Base-by-base conservation (phyloP, 495 filamentous ascomycete genomes). In the Elaphomyces granulatus region DNA sequence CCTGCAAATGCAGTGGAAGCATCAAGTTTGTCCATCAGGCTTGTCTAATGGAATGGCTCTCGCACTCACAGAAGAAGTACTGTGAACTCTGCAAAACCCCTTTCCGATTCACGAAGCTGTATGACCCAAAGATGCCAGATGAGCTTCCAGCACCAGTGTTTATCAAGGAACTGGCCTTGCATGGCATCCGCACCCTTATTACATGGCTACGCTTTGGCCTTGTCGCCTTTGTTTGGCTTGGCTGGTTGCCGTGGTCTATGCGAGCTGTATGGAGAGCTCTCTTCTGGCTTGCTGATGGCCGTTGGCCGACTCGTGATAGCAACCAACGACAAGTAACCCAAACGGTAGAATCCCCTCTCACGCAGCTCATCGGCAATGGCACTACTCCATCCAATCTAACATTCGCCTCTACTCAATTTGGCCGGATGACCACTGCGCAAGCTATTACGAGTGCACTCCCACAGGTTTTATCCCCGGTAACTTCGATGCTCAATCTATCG, bases 1-100 rank as follows among this genome's bases (percentile, higher is more conserved):
- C 90, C 2, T 99, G 90, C 74, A 94, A 92, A 64, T 99, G 90
- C 64, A 94, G 83, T 53, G 90, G 90, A 12, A 94, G 86, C 59
- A 99, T 99, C 61, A 95, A 94, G 59, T 87, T 81, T 51, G 90
- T 99, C 37, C 90, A 99, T 61, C 90, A 99, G 57, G 80, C 86
- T 48, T 99, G 90, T 55, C 64, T 99, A 54, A 92, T 96, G 74
- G 86, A 95, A 64, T 99, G 90, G 90, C 66, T 99, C 15, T 81
- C 84, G 17, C 90, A 99, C 55, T 94, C 87, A 1, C 87, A 95
- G 56, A 96, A 95, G 74, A 95, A 95, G 58, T 81, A 96, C 68
- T 99, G 90, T 65, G 90, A 99, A 67, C 76, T 99, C 12, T 99
- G 90, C 75, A 96, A 96, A 59, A 99, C 92, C 15, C 77, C 85